Base-by-base conservation (phyloP, 768 basidiomycete genomes). In the Phlebiopsis gigantea region DNA sequence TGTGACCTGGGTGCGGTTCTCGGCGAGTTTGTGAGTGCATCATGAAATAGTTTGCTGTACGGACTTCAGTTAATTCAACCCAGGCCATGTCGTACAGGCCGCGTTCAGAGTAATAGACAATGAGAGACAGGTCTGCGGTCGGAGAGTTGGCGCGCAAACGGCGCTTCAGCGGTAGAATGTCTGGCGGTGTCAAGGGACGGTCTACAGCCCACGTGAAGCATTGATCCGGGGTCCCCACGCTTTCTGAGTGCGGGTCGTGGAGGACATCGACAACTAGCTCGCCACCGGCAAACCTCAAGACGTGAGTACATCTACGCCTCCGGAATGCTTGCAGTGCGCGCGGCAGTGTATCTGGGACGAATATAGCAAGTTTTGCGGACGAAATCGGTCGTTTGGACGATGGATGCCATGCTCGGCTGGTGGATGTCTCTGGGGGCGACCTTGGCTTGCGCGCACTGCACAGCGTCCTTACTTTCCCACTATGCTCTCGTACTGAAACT, bases 321-420 rank as follows among this genome's bases (percentile, higher is more conserved):
- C 47, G 10, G 10, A 19, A 25, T 30, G 57, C 26, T 52, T 29
- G 9, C 8, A 50, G 3, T 39, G 52, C 19, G 28, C 26, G 31
- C 39, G 12, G 31, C 12, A 1, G 24, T 41, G 26, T n/a, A 21
- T 39, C 8, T 15, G 46, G n/a, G 28, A 47, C 4, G 43, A n/a
- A 28, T 58, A 6, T 53, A 42, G 7, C 12, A 39, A 61, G 53
- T 61, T 58, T 55, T n/a, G 26, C 28, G 49, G 45, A n/a, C 26
- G 1, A 46, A 53, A 26, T 41, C 30, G 54, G 49, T 10, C 21
- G 50, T 42, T 14, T 55, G 10, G 17, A 53, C 39, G 79, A 68
- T 84, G 84, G 84, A 85, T 86, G 75, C 62, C 48, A 41, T n/a
- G n/a, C 45, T 34, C 41, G 19, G 31, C 3, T 17, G 54, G 57